These are phyloP conservation scores for Penicillium ucsense DNA, from an alignment of 495 filamentous ascomycete genomes.

Conservation along the genomic window DNA sequence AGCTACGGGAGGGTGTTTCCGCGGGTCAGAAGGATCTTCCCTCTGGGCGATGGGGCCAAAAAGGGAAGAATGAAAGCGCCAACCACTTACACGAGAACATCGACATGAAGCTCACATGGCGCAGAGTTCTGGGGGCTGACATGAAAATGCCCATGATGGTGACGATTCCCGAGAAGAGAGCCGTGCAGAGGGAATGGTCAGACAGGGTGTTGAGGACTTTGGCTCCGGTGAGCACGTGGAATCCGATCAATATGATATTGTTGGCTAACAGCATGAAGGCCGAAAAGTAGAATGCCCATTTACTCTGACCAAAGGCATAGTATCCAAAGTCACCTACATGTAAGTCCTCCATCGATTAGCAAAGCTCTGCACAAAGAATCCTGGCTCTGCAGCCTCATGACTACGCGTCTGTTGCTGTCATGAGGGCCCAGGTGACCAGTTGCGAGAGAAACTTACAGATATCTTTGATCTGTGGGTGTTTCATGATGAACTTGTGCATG, in stretches of 20 bases:
- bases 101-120: slow-evolving; percentile 36
- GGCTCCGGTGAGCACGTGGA: slow-evolving; percentile 30
- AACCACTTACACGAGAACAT: slow-evolving; percentile 28
- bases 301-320: slow-evolving; percentile 30
- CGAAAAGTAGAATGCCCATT: slow-evolving; percentile 24
- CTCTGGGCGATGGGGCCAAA: background rate
- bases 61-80: too few species aligned
- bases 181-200: slow-evolving; percentile 27
- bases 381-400: too few species aligned
- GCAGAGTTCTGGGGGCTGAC: slow-evolving; percentile 31
- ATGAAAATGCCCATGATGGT: slow-evolving; percentile 31
- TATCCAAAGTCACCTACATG: slow-evolving; percentile 28
- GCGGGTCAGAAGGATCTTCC: too few species aligned
- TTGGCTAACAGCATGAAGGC: slow-evolving; percentile 32
- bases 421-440: too few species aligned
- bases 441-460: slow-evolving; percentile 27
- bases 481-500: slow-evolving; percentile 42
- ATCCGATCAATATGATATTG: slow-evolving; percentile 31
- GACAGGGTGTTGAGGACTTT: slow-evolving; percentile 29
- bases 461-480: slow-evolving; percentile 35
- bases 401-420: too few species aligned
- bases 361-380: too few species aligned
- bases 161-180: slow-evolving; percentile 23
- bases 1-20: slow-evolving; percentile 7
- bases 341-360: background rate